Base-by-base conservation (phyloP, 306 rosid genomes). In the Castanea mollissima region DNA sequence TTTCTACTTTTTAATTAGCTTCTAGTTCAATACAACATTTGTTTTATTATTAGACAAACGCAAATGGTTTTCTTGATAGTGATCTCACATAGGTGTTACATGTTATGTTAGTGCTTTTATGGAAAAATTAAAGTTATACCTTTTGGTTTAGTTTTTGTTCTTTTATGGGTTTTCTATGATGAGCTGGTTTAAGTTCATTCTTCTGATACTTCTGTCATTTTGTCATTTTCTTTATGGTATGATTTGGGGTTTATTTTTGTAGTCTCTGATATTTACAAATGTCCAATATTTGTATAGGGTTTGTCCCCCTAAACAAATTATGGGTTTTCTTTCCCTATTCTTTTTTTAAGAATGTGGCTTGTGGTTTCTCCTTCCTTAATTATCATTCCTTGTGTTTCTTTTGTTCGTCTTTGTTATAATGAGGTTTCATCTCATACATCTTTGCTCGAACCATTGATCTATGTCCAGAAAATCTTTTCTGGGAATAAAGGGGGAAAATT, bases 391-490 rank as follows among this genome's bases (percentile, higher is more conserved):
- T 62, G 13, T 4, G 23, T 64, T 16, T 64, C 21, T 15, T 64
- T 29, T 15, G 4, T 67, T 15, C 3, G 2, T 67, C 71, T 65
- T 34, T 19, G 23, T 67, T 34, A 18, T 62, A 15, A 18, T 4
- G 71, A 64, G 21, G 38, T 64, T n/a, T 64, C 44, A 18, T 64
- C 21, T 64, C 20, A 64, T 32, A 16, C 71, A 6, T 64, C 10
- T 64, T 68, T 68, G 6, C 72, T 68, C 72, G 35, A n/a, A 68
- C 52, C 27, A 68, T 68, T 35, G 52, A 68, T 68, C 72, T 38
- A 35, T 63, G 41, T 63, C 3, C 4, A 15, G 38, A 15, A 68
- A 68, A 8, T 1, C 46, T 19, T 38, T 23, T 35, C 4, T 19
- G 29, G 72, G 16, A 27, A 15, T 67, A 32, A 49, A 1, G 5